phyloP scores from a whole-genome alignment of 345 rosid species.

The Lepidium aucheri region DNA sequence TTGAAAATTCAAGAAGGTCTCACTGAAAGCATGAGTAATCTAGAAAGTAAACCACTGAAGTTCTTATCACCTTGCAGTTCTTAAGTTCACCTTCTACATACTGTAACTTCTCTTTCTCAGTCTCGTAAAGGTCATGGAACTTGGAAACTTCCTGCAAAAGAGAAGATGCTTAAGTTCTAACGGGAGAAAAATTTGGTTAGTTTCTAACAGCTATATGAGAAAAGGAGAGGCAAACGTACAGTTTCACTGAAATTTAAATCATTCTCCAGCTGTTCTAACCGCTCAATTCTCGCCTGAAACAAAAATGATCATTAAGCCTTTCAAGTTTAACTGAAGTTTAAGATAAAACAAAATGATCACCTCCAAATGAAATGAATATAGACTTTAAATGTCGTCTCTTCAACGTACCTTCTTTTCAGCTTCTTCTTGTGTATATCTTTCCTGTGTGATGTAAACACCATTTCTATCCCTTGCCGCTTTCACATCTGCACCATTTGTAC shows the following conservation, averaged over 20 bases:
- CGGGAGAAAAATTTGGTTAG: not conserved
- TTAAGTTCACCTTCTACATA: conserved; percentile 53
- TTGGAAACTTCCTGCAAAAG: conserved; percentile 56
- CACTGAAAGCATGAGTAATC: not conserved
- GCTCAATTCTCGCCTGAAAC: conserved; percentile 60
- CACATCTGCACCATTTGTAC: conserved; percentile 48
- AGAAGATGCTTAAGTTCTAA: conserved; percentile 3
- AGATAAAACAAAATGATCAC: too few relatives aligned
- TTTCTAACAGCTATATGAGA: not conserved
- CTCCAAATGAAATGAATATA: not conserved
- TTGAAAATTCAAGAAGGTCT: conserved; percentile 1
- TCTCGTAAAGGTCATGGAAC: conserved; percentile 53
- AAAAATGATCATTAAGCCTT: not conserved
- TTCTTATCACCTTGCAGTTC: conserved; percentile 55
- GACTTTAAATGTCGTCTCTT: not conserved
- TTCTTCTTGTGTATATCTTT: conserved; percentile 75
- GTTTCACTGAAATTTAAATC: conserved; percentile 47
- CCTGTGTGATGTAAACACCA: conserved; percentile 83
- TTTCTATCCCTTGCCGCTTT: conserved; percentile 90
- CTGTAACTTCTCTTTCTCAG: conserved; percentile 64
- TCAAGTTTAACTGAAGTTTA: too few relatives aligned
- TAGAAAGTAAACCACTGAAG: not conserved
- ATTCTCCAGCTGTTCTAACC: conserved; percentile 72
- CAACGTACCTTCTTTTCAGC: conserved; percentile 78
- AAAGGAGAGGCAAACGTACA: conserved; percentile 33